phyloP scores from a whole-genome alignment of 1,139 yeast species.

The Magnusiomyces suaveolens region DNA sequence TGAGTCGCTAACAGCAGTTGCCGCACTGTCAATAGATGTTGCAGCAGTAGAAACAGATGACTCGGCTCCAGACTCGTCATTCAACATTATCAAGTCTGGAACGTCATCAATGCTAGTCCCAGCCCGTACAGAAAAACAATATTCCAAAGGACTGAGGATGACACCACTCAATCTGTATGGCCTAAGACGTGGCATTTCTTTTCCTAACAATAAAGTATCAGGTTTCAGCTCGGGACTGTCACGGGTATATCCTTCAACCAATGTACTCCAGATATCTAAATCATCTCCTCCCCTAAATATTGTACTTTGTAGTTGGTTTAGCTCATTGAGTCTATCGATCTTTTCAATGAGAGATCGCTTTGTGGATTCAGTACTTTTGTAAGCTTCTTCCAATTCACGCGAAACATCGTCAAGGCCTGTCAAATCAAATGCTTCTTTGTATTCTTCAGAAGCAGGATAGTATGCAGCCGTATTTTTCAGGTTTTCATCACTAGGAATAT shows the following conservation, averaged over 20 bases:
- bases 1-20: conserved; percentile 4
- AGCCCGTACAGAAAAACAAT: conserved; percentile 15
- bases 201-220: conserved; percentile 16
- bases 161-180: conserved; percentile 24
- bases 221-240: conserved; percentile 6
- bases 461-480: not conserved
- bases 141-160: conserved; percentile 26
- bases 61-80: conserved; percentile 5
- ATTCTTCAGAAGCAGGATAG: not conserved
- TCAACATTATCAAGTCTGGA: conserved; percentile 17
- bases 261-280: not conserved
- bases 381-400: not conserved
- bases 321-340: not conserved
- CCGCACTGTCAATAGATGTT: conserved; percentile 1
- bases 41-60: conserved; percentile 3
- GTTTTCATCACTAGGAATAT: conserved; percentile 3
- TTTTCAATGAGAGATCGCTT: not conserved
- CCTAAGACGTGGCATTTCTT: conserved; percentile 17
- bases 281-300: conserved; percentile 4
- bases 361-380: not conserved
- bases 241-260: conserved; percentile 16
- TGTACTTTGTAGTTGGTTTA: not conserved
- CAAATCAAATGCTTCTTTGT: not conserved
- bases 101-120: conserved; percentile 9
- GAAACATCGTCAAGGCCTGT: not conserved